phyloP scores from a whole-genome alignment of 208 protist species.

The Crithidia fasciculata region DNA sequence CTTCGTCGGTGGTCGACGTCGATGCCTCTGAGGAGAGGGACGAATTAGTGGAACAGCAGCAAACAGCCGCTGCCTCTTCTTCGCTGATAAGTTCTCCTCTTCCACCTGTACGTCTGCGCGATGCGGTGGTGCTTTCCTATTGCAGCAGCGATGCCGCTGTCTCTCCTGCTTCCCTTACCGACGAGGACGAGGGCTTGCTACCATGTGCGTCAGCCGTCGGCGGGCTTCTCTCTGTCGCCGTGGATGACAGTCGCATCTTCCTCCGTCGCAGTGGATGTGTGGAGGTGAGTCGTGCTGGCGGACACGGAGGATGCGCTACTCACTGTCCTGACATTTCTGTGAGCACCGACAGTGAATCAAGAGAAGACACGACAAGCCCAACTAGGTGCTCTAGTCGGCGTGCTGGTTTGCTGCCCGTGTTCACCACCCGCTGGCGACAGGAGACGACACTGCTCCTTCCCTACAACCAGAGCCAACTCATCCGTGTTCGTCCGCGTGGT shows the following conservation, averaged over 20 bases:
- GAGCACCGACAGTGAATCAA: too few relatives aligned
- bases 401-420: constrained; percentile 7
- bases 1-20: not conserved
- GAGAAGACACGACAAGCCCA: too few relatives aligned
- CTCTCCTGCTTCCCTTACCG: not conserved
- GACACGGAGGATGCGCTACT: too few relatives aligned
- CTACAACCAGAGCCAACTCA: constrained; percentile 15
- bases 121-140: constrained; percentile 30
- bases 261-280: constrained; percentile 15
- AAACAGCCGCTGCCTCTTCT: not conserved
- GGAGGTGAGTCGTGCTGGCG: not conserved
- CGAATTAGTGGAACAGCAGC: too few relatives aligned
- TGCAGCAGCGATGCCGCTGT: not conserved
- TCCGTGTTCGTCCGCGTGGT: constrained; percentile 15
- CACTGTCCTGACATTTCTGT: too few relatives aligned
- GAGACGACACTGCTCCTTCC: constrained; percentile 19
- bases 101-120: constrained; percentile 3
- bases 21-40: not conserved
- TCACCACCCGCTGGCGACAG: constrained; percentile 20
- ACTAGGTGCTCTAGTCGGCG: too few relatives aligned
- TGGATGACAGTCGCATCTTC: constrained; percentile 28
- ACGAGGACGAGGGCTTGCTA: too few relatives aligned
- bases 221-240: constrained; percentile 24
- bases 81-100: not conserved
- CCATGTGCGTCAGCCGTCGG: not conserved